A percentile compares a stretch with the other conserved stretches of the same genome.
Conservation (phyloP, 2,329 filamentous ascomycete genomes). For the Escovopsis sp. region DNA sequence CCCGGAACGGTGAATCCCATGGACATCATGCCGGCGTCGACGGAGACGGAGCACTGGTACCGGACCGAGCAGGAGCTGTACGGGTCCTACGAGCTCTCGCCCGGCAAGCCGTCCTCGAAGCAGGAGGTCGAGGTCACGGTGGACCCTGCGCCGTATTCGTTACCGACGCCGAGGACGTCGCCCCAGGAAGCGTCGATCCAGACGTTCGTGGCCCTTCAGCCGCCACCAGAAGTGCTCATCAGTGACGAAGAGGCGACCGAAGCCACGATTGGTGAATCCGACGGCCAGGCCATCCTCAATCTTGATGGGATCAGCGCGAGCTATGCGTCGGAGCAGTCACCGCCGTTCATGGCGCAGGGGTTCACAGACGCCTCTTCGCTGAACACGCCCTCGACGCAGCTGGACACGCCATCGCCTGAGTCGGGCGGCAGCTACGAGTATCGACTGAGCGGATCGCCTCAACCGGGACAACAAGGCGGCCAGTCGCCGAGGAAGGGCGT, state of each 20-base stretch:
- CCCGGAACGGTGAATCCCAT: slow-evolving; percentile 38
- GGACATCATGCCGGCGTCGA: slow-evolving; percentile 34
- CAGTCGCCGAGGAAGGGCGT: slow-evolving; percentile 16
- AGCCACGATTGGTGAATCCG: too few relatives aligned
- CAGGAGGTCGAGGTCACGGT: too few relatives aligned
- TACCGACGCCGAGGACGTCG: too few relatives aligned
- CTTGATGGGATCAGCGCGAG: slow-evolving; percentile 15
- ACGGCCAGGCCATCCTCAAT: too few relatives aligned
- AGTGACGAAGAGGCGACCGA: too few relatives aligned
- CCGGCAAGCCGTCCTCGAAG: slow-evolving; percentile 1
- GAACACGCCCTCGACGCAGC: slow-evolving; percentile 32
- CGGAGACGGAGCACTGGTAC: slow-evolving; percentile 23
- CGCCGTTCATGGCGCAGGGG: slow-evolving; percentile 24
- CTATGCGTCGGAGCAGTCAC: slow-evolving; percentile 26
- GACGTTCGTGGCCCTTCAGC: too few relatives aligned
- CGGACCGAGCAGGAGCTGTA: slow-evolving; percentile 22
- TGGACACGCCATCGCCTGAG: slow-evolving; percentile 27
- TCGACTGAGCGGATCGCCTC: slow-evolving; percentile 23
- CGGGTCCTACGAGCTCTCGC: slow-evolving; percentile 13
- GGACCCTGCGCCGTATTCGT: too few relatives aligned
- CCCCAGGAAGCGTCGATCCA: too few relatives aligned
- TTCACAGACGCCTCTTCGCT: slow-evolving; percentile 27
- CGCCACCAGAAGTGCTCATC: too few relatives aligned
- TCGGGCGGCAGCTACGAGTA: slow-evolving; percentile 23
- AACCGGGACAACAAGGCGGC: slow-evolving; percentile 9